Evolutionary conservation across 2,329 filamentous ascomycete genomes (phyloP).

Genomic region (Sporothrix euskadiensis): DNA sequence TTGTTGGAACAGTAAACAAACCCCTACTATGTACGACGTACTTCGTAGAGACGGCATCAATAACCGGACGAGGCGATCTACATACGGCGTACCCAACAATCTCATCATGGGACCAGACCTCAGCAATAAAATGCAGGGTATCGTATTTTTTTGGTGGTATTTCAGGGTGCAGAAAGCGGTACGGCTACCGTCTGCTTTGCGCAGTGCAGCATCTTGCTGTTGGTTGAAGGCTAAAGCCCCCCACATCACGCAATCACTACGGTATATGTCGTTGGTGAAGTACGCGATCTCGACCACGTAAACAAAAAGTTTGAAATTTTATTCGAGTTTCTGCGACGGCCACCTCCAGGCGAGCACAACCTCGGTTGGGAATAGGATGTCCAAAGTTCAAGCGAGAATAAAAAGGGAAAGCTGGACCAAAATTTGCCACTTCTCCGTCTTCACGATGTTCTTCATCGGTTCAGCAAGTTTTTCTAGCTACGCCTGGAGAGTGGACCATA

Average conservation of each 20-base stretch:
- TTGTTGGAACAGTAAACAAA: neutral
- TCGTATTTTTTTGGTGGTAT: neutral
- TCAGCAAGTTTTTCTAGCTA: neutral
- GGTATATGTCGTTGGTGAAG: constrained; percentile 2
- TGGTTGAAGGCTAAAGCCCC: neutral
- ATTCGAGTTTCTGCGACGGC: neutral
- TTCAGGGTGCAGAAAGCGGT: neutral
- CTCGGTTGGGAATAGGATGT: neutral
- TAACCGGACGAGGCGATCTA: neutral
- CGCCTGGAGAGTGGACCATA: neutral
- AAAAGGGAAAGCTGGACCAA: neutral
- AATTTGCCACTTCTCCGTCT: constrained; percentile 1
- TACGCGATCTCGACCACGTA: neutral
- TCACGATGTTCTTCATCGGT: neutral
- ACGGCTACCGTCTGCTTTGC: neutral
- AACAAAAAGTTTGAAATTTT: neutral
- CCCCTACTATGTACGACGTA: too few species aligned
- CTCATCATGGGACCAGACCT: neutral
- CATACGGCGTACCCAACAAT: neutral
- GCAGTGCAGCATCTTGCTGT: neutral
- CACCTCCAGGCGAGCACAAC: neutral
- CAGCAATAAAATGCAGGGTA: neutral
- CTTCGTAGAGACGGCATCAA: neutral
- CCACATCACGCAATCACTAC: constrained; percentile 22
- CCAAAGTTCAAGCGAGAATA: neutral